phyloP scores from a whole-genome alignment of 768 basidiomycete species.

The Sporobolomyces pararoseus region DNA sequence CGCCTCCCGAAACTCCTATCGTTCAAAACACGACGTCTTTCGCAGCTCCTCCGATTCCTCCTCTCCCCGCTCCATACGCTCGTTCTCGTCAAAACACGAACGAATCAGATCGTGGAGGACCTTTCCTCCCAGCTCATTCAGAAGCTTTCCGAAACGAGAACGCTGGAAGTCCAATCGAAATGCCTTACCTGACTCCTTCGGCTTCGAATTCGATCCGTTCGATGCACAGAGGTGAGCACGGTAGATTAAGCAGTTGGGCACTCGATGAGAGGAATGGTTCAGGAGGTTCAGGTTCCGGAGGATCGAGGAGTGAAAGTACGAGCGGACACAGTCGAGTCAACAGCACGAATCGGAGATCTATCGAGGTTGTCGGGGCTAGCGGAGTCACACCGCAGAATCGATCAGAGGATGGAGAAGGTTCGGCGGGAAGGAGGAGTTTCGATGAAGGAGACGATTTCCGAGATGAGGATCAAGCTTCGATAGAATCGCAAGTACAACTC shows the following conservation, averaged over 20 bases:
- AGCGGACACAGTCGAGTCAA: conserved; percentile 8
- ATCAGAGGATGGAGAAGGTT: background rate
- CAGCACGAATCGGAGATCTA: background rate
- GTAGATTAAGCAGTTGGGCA: background rate
- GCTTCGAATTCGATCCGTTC: conserved; percentile 18
- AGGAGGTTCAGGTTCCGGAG: background rate
- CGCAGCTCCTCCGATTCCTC: background rate
- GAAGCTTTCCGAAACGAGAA: conserved; percentile 4
- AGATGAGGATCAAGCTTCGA: background rate
- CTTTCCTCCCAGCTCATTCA: background rate
- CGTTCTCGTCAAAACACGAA: background rate
- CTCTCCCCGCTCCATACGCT: background rate
- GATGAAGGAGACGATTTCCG: background rate
- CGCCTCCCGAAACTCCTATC: conserved; percentile 22
- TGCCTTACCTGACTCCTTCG: conserved; percentile 25
- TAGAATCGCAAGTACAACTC: background rate
- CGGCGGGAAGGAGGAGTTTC: background rate
- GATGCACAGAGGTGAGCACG: background rate
- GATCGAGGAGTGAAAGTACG: conserved; percentile 6
- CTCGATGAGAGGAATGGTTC: conserved; percentile 10
- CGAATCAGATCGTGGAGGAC: background rate
- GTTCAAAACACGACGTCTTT: background rate
- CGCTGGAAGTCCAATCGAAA: conserved; percentile 26
- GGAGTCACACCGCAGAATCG: background rate
- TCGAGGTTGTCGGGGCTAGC: background rate